phyloP scores from a whole-genome alignment of 768 basidiomycete genomes.

The Boletus reticulatus region DNA sequence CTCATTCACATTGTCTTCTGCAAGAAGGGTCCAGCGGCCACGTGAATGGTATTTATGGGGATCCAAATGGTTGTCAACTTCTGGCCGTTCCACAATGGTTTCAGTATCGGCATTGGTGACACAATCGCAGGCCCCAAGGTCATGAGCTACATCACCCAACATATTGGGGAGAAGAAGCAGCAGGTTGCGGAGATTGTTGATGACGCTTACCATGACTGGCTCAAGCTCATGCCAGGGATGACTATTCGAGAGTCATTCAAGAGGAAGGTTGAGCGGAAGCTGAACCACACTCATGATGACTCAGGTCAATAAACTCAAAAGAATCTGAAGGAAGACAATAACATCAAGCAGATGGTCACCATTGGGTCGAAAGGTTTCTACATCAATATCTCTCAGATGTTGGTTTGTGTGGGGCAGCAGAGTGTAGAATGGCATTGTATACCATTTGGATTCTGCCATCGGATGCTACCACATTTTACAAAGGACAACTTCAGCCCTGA shows the following conservation, averaged over 20 bases:
- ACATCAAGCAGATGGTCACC: constrained; percentile 99
- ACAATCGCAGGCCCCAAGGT: constrained; percentile 91
- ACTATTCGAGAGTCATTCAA: constrained; percentile 99
- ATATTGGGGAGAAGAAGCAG: constrained; percentile 77
- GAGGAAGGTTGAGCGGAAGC: constrained; percentile 82
- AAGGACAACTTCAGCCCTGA: constrained; percentile 99
- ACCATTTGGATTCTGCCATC: constrained; percentile 96
- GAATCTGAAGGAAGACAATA: constrained; percentile 97
- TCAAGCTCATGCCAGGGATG: constrained; percentile 95
- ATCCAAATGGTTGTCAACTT: constrained; percentile 95
- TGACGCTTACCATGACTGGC: constrained; percentile 78
- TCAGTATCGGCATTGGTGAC: constrained; percentile 98
- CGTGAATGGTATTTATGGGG: constrained; percentile 89
- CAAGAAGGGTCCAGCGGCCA: constrained; percentile 93
- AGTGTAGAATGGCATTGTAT: constrained; percentile 97
- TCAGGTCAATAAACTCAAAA: constrained; percentile 97
- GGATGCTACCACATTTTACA: constrained; percentile 94
- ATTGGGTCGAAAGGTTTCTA: constrained; percentile 98
- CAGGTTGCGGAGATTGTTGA: constrained; percentile 78
- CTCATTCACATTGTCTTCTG: constrained; percentile 96
- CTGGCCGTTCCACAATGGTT: constrained; percentile 98
- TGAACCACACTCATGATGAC: constrained; percentile 93
- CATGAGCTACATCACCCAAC: constrained; percentile 82
- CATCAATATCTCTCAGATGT: constrained; percentile 99
- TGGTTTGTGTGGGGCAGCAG: constrained; percentile 98